phyloP scores from a whole-genome alignment of 2,329 filamentous ascomycete genomes.

The Onygena corvina region DNA sequence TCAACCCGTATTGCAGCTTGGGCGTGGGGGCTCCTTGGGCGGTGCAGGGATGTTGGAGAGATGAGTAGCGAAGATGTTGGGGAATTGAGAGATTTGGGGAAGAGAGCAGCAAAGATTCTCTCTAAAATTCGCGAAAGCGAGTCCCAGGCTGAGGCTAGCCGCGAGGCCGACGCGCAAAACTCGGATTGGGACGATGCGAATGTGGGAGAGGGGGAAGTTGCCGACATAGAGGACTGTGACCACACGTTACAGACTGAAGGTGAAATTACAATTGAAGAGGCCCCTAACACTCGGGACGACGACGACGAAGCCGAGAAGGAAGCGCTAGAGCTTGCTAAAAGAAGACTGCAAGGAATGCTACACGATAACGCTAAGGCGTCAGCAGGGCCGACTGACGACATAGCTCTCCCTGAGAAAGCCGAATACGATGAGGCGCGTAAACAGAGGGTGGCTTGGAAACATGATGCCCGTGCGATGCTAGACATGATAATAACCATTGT shows the following conservation, averaged over 20 bases:
- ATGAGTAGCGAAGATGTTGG: constrained; percentile 64
- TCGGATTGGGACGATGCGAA: constrained; percentile 9
- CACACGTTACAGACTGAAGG: too few relatives aligned
- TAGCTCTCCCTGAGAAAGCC: constrained; percentile 33
- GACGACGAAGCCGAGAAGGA: constrained; percentile 13
- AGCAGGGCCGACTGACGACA: neutral
- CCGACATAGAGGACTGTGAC: too few relatives aligned
- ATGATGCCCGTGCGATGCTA: constrained; percentile 51
- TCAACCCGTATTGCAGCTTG: constrained; percentile 61
- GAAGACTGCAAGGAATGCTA: constrained; percentile 1
- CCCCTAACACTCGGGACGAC: neutral
- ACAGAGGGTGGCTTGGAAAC: constrained; percentile 11
- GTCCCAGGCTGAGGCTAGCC: constrained; percentile 13
- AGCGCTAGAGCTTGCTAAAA: constrained; percentile 1
- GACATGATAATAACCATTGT: constrained; percentile 86
- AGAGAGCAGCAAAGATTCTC: constrained; percentile 50
- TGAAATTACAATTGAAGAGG: too few relatives aligned
- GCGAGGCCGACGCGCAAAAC: neutral
- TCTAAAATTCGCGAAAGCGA: constrained; percentile 36
- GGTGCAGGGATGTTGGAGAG: constrained; percentile 60
- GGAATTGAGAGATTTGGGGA: constrained; percentile 65
- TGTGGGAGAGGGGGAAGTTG: constrained; percentile 11
- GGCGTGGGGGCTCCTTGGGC: constrained; percentile 72
- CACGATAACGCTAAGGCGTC: neutral
- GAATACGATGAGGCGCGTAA: constrained; percentile 15